phyloP scores from a whole-genome alignment of 2,329 filamentous ascomycete genomes.

The Colletotrichum abscissum region DNA sequence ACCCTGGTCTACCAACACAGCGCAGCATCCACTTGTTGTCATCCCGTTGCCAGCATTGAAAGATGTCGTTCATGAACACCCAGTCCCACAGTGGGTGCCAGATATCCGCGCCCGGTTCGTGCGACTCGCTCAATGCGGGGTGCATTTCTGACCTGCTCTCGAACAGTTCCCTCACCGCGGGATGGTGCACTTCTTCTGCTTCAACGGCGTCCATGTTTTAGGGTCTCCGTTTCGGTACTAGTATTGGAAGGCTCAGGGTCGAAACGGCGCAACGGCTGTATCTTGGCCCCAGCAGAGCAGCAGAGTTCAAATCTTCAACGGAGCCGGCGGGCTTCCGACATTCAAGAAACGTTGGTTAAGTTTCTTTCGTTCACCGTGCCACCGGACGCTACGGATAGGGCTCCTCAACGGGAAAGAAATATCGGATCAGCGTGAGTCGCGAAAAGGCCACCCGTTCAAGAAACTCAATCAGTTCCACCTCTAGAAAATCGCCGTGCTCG shows the following conservation, averaged over 20 bases:
- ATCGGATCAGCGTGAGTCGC: background rate
- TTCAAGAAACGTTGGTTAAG: background rate
- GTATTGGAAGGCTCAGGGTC: background rate
- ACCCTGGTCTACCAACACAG: constrained; percentile 21
- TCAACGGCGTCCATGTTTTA: background rate
- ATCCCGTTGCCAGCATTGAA: constrained; percentile 8
- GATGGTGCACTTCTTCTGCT: background rate
- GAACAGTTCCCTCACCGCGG: background rate
- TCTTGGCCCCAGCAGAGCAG: background rate
- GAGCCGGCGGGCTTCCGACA: background rate
- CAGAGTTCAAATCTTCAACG: background rate
- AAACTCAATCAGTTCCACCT: background rate
- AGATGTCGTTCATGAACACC: constrained; percentile 4
- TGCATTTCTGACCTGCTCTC: background rate
- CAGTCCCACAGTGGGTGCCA: constrained; percentile 18
- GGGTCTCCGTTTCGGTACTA: background rate
- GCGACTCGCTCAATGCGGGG: constrained; percentile 5
- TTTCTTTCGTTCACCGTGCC: background rate
- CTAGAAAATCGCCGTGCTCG: background rate
- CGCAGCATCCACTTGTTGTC: constrained; percentile 6
- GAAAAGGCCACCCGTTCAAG: background rate
- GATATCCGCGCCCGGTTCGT: constrained; percentile 1
- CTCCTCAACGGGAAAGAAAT: background rate
- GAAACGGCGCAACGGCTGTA: background rate
- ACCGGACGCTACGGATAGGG: background rate